Evolutionary conservation across 768 basidiomycete species (phyloP).

Genomic region (Leccinum broughii): DNA sequence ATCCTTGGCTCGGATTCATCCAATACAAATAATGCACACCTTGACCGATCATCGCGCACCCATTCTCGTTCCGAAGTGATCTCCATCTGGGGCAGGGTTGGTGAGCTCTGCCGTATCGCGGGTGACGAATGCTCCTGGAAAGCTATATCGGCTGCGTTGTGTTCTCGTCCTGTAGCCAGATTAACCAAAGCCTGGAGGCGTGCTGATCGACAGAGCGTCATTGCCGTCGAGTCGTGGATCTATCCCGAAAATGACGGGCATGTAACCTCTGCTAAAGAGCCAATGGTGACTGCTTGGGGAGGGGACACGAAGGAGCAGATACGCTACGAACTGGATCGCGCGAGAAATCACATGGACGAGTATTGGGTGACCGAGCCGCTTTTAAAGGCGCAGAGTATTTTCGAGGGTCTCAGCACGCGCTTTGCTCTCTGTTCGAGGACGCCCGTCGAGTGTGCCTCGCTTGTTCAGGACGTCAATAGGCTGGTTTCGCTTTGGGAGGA

Average conservation of each 20-base stretch:
- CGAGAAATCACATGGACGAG: constrained; percentile 46
- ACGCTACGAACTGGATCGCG: constrained; percentile 47
- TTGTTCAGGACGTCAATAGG: constrained; percentile 46
- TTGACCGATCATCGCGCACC: constrained; percentile 52
- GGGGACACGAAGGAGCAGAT: constrained; percentile 54
- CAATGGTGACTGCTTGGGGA: constrained; percentile 67
- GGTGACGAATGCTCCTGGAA: constrained; percentile 83
- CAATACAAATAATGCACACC: constrained; percentile 25
- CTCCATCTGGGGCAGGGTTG: constrained; percentile 69
- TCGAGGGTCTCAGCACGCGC: constrained; percentile 50
- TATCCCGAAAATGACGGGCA: constrained; percentile 42
- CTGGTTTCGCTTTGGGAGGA: constrained; percentile 61
- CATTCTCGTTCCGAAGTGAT: constrained; percentile 75
- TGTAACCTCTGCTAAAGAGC: constrained; percentile 34
- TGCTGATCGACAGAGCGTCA: constrained; percentile 58
- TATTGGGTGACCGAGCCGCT: constrained; percentile 45
- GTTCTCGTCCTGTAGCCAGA: constrained; percentile 71
- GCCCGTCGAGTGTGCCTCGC: constrained; percentile 38
- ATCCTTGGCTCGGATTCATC: constrained; percentile 63
- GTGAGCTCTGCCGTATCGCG: constrained; percentile 65
- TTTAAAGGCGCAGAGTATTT: constrained; percentile 43
- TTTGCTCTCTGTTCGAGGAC: constrained; percentile 54
- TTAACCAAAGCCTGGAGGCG: constrained; percentile 81
- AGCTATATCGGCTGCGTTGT: constrained; percentile 70
- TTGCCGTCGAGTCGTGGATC: constrained; percentile 69